Evolutionary conservation across 2,329 filamentous ascomycete genomes (phyloP), one percentile per base, ranked within the genome.

Genomic region (Reticulascus tulasneorum): DNA sequence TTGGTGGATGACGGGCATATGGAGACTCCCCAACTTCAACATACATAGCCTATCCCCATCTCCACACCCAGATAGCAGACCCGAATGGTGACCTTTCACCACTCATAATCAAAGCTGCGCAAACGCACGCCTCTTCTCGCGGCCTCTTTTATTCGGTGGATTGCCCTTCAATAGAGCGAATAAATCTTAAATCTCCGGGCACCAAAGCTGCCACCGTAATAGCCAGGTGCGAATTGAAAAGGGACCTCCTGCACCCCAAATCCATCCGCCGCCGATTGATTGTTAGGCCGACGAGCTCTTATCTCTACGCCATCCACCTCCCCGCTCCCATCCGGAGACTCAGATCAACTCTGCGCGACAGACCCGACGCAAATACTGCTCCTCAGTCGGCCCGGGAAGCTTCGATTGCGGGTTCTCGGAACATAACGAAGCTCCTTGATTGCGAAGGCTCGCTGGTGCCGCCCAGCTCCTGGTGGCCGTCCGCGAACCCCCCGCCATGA

Each of bases 401-500:
- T 39, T 23, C 24, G 24, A 31, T 24, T 29, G 22, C 35, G 32
- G 39, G 33, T 42, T 35, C 35, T 29, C 35, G 32, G 31, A 39
- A 33, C 39, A 29, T 28, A 29, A 29, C 29, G 35, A 42, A 44
- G 41, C 30, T 42, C 33, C 24, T 32, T n/a, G 27, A 28, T 27
- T 29, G 31, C 35, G 19, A 27, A 31, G 23, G 23, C 34, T 33
- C 23, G 35, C 30, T 25, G 31, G 38, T 32, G 32, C 35, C 27
- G 35, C 40, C 38, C 28, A 42, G 32, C 39, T 27, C 31, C 38
- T 23, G 29, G 15, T 18, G 17, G 28, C 28, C 7, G 35, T 33
- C 24, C 19, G 37, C 45, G 22, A 29, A 41, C 40, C 42, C 49
- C 47, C 36, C 49, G 53, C 38, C 47, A 70, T 71, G 67, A 56